These are phyloP conservation scores for Trichoderma virens DNA, from an alignment of 495 filamentous ascomycete genomes.

Conservation along the genomic window DNA sequence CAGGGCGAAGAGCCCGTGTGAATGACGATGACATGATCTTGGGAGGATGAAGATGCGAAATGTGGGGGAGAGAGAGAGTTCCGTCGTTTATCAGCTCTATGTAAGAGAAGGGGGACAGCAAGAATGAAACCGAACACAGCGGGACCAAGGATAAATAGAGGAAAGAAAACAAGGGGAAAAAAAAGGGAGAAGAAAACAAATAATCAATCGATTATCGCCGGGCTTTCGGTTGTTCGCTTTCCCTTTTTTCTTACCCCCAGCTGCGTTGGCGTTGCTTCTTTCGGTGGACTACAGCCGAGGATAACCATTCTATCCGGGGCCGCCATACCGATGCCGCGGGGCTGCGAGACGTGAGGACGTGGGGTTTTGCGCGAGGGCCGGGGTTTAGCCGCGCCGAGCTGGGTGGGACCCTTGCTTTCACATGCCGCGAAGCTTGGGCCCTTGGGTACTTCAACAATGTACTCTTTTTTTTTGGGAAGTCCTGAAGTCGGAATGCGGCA, in stretches of 20 bases:
- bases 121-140: too few relatives aligned
- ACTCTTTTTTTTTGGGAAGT: not conserved
- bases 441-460: not conserved
- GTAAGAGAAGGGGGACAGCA: too few relatives aligned
- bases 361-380: not conserved
- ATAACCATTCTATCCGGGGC: constrained; percentile 21
- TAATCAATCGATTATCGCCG: too few relatives aligned
- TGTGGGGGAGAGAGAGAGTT: constrained; percentile 44
- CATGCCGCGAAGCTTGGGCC: not conserved
- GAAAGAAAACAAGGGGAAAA: not conserved
- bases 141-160: not conserved
- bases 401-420: not conserved
- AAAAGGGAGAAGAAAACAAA: constrained; percentile 11
- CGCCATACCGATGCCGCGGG: not conserved
- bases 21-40: constrained; percentile 45
- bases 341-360: not conserved
- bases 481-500: not conserved
- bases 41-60: not conserved
- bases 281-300: constrained; percentile 26
- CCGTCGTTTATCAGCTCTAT: too few relatives aligned
- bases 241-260: not conserved
- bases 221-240: not conserved
- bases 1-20: constrained; percentile 57
- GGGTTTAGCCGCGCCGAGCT: not conserved
- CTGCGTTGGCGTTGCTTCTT: too few relatives aligned